Evolutionary conservation across 352 stramenopile genomes (phyloP), one percentile per base, ranked within the genome.

Genomic region (Thraustochytrium striatum): DNA sequence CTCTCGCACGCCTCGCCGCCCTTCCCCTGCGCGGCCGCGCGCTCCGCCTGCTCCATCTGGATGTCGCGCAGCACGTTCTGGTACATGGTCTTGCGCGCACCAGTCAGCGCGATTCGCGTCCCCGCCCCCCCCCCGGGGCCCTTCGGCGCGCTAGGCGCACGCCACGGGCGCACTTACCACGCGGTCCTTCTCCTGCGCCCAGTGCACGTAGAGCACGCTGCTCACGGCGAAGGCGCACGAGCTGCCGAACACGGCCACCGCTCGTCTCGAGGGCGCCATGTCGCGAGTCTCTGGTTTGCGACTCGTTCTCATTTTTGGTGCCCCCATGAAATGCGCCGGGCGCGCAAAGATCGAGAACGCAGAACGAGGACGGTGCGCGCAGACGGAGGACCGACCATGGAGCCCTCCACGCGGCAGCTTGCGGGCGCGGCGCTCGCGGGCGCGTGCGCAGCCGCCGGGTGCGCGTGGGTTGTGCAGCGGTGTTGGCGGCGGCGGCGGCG

Each of bases 11-110:
- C 19, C 59, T 47, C 59, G 9, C 39, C 39, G 39, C 39, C 39
- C 39, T 5, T 13, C 55, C 33, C 5, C 55, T 70, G 21, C 35
- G n/a, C n/a, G 7, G 7, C 5, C 30, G 16, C 7, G 9, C 19
- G 13, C 39, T 75, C 68, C 3, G 53, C 47, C 53, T 75, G 43
- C 35, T 75, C 68, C 39, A 55, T 21, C 53, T 43, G 30, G 19
- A 75, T 72, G 33, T 75, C 68, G 28, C 52, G 68, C 33, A 75
- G 47, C 41, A 75, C 68, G 50, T 75, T 75, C 35, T 75, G 68
- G 28, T 75, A 65, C 68, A 75, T 75, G 33, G 5, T 13, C 5
- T 13, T 13, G 39, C 39, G 39, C 39, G 39, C 39, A 13, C 39
- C 5, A 47, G 39, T 13, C 39, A 5, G 39, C 5, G 5, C 39